Base-by-base conservation (phyloP, 306 rosid genomes). In the Casuarina cunninghamiana region DNA sequence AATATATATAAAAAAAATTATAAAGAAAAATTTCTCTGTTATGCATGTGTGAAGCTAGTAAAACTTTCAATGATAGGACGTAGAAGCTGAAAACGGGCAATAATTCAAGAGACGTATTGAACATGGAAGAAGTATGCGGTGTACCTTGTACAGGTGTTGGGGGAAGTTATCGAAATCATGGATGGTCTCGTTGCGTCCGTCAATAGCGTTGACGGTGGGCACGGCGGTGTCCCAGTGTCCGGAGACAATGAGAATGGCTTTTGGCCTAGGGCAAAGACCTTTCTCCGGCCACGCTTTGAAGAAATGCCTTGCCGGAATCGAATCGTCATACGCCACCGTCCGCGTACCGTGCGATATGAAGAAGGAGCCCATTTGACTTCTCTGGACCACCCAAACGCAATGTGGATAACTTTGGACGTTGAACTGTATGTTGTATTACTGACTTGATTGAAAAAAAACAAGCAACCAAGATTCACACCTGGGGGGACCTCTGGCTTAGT, bases 131-230 rank as follows among this genome's bases (percentile, higher is more conserved):
- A 2, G 10, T 19, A 2, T 3, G 39, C 6, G 50, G 49, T 42
- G 5, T 66, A 91, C 93, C 96, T 92, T 53, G 84, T 94, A 92
- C 94, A 92, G 82, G 41, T 79, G 57, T 49, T 83, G 62, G 58
- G 97, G 93, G 74, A 94, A 94, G 83, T 82, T 81, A 63, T 90
- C 89, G 83, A 92, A 94, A 58, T 94, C 98, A 71, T 94, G 60
- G 80, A 94, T 94, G 84, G 93, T 92, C 5, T 86, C 86, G 78
- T 87, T 80, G 44, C 38, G 53, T 4, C 80, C 77, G 10, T 79
- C 26, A 53, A 90, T 70, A 60, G 86, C 80, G 75, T 85, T 90
- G 73, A 87, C 91, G 57, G 93, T 44, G 46, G 96, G 93, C 7
- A 75, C 76, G 4, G 75, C 26, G 10, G 97, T 90, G 35, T 93